Percentiles rank a stretch among this genome's conserved stretches.
Conservation (phyloP, 345 rosid species). For the Theobroma cacao region DNA sequence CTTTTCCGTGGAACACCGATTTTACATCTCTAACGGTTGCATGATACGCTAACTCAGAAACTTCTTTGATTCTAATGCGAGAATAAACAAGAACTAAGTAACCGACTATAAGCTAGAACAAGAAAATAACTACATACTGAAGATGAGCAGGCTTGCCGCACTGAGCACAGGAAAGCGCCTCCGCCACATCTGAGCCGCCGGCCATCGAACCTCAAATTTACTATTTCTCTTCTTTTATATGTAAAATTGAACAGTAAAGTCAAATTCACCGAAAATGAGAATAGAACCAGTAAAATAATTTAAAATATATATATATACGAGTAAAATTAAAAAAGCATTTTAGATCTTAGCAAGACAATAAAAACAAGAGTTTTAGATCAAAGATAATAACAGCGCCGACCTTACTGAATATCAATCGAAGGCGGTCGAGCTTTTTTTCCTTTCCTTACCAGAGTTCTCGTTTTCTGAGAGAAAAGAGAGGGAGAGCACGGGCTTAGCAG, state of each 20-base stretch:
- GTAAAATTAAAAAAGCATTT: no score
- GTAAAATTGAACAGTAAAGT: not conserved
- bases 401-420: no score
- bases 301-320: not conserved
- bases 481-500: no score
- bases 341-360: no score
- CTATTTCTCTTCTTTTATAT: not conserved
- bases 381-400: no score
- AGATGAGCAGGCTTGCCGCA: constrained; percentile 63
- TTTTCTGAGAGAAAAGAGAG: no score
- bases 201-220: constrained; percentile 37
- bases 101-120: not conserved
- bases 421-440: no score
- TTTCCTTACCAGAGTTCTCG: no score
- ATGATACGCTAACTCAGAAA: not conserved
- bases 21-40: not conserved
- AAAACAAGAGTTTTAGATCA: no score
- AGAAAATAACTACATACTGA: constrained; percentile 35
- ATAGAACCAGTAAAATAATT: not conserved
- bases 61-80: not conserved
- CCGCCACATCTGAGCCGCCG: constrained; percentile 44
- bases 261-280: not conserved
- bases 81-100: not conserved
- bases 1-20: not conserved
- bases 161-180: constrained; percentile 40